Evolutionary conservation across 106 monocot genomes (phyloP), one percentile per base, ranked within the genome.

Genomic region (Chionographis japonica): DNA sequence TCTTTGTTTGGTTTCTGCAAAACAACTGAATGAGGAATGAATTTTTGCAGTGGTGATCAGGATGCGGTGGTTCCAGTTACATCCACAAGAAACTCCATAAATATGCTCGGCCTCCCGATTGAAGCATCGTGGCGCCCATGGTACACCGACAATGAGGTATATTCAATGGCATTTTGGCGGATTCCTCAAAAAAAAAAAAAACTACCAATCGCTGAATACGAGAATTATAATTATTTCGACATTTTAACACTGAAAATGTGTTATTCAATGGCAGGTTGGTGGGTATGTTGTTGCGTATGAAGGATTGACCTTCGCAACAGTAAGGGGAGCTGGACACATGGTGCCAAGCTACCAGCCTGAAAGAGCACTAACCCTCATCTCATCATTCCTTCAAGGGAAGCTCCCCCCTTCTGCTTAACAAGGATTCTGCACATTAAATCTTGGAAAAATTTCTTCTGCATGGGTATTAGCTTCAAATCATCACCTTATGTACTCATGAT

Each of bases 241-340:
- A 5, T 60, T 5, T 14, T 3, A 3, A 50, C 12, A 14, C 6
- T 36, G 9, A 42, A n/a, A 11, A 0, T 4, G 37, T 16, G 35
- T 35, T 46, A 20, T 18, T 20, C 13, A 15, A 50, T 60, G 15
- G 14, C 68, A 79, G 78, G 75, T 83, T 11, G 83, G 75, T 11
- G 78, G 83, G 1, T 68, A 79, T 73, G 83, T 61, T 1, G 73
- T 76, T 3, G 76, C 40, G 39, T 86, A 86, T 53, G 9, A 74
- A 50, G 78, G 81, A 4, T 42, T 84, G n/a, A 41, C 37, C 20
- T 66, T 88, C 50, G 65, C 51, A 8, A 81, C 84, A 42, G 88
- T 88, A 27, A 70, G 80, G 64, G 88, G 81, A 57, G 77, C 84
- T 4, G 87, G 87, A 2, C 80, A 87, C 56, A n/a, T 65, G 68